Conservation (phyloP, 192 early-diverging fungal genomes). For the Mortierella antarctica region DNA sequence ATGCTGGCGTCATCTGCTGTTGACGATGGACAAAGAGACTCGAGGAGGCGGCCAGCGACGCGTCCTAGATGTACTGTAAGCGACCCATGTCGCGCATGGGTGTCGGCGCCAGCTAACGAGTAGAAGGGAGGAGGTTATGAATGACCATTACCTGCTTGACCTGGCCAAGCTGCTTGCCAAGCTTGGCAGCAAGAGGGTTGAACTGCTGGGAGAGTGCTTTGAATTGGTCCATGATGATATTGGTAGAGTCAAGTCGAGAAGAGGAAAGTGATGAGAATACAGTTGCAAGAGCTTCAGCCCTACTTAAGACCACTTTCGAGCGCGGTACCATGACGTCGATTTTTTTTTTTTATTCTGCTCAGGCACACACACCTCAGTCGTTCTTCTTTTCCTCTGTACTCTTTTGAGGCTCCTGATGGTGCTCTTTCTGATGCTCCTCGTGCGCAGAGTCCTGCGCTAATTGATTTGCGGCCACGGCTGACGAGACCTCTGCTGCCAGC, state of each 20-base stretch:
- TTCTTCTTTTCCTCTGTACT: constrained; percentile 43
- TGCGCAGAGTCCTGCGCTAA: constrained; percentile 11
- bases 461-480: constrained; percentile 38
- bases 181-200: constrained; percentile 64
- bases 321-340: background rate
- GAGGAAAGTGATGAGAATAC: constrained; percentile 2
- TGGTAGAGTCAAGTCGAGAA: constrained; percentile 2
- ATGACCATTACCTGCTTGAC: constrained; percentile 60
- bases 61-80: too few species aligned
- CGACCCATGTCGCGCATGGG: too few species aligned
- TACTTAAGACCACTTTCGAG: background rate
- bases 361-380: constrained; percentile 2
- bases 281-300: background rate
- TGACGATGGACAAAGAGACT: too few species aligned
- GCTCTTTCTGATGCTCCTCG: constrained; percentile 1
- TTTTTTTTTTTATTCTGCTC: constrained; percentile 12
- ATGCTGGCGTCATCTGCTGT: too few species aligned
- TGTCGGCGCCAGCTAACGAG: too few species aligned
- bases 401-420: background rate
- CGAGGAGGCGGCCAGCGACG: too few species aligned
- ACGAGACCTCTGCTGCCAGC: constrained; percentile 31
- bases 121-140: too few species aligned
- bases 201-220: constrained; percentile 59
- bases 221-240: constrained; percentile 59
- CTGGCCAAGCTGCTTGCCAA: constrained; percentile 64